A percentile compares a stretch with the other conserved stretches of the same genome.
Conservation (phyloP, 345 rosid species). For the Dimocarpus longan region DNA sequence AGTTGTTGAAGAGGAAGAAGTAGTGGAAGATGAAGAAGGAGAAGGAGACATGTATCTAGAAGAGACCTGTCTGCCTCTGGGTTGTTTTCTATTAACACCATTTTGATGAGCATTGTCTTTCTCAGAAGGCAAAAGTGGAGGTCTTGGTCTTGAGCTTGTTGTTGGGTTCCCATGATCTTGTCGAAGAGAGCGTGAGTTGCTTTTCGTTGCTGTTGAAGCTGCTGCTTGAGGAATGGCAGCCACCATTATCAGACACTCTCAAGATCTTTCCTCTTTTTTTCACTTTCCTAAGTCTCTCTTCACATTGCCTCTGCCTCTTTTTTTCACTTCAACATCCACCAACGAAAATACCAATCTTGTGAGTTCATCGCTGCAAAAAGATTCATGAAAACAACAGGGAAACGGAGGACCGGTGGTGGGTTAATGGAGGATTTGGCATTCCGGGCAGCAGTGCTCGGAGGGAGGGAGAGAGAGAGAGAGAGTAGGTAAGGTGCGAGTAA, state of each 20-base stretch:
- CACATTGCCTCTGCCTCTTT: conserved; percentile 26
- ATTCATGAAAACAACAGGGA: conserved; percentile 7
- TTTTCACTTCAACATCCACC: conserved; percentile 11
- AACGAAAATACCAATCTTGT: neutral
- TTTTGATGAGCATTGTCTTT: conserved; percentile 34
- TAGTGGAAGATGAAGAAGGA: conserved; percentile 62
- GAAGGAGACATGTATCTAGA: conserved; percentile 91
- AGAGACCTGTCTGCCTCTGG: conserved; percentile 76
- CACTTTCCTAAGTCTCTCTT: neutral
- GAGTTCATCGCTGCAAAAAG: conserved; percentile 18
- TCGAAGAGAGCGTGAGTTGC: conserved; percentile 19
- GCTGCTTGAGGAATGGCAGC: conserved; percentile 57
- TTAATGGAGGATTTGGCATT: conserved; percentile 25
- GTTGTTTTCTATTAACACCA: conserved; percentile 48
- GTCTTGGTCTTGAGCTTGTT: conserved; percentile 26
- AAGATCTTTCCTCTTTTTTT: neutral
- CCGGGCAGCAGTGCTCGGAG: conserved; percentile 22
- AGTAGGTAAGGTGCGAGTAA: conserved; percentile 37
- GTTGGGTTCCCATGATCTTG: conserved; percentile 19
- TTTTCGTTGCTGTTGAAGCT: conserved; percentile 40
- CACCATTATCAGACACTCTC: conserved; percentile 52
- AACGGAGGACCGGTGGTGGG: conserved; percentile 17
- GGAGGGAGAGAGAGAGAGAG: conserved; percentile 9
- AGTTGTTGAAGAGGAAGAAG: conserved; percentile 44
- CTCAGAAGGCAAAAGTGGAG: conserved; percentile 37